Base-by-base conservation (phyloP, 1,139 yeast genomes). In the Geotrichum klebahnii region DNA sequence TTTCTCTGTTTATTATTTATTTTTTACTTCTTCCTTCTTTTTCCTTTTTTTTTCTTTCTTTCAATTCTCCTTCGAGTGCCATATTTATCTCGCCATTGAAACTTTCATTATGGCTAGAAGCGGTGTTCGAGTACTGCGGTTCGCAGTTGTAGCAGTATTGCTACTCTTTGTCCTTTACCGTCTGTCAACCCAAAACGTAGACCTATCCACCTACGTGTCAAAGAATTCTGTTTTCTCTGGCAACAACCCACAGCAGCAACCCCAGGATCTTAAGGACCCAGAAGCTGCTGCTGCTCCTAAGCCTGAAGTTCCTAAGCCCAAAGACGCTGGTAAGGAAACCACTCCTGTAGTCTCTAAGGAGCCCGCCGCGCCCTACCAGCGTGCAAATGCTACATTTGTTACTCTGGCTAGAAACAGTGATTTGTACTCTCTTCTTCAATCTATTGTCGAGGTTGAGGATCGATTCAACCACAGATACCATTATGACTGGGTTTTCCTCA, bases 401-500 rank as follows among this genome's bases (percentile, higher is more conserved):
- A 77, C 89, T 8, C 68, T 88, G 51, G 90, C 86, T 35, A 73
- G 94, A 56, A 85, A 87, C 65, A 64, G 71, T 12, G 96, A 88
- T 58, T 63, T 86, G 31, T 73, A 73, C 64, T 77, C 73, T 5
- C 67, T 86, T 50, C 64, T 82, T 16, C 74, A 72, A 46, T 79
- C 94, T 3, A 79, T 87, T 42, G 75, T 78, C 50, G 72, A 77
- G 46, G 77, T 85, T 33, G 90, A 87, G 68, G 82, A 79, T 60
- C 74, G 92, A 44, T 87, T 86, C 70, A 86, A 87, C 68, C 62
- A 70, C 52, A 68, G 76, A 50, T 83, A 67, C 65, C 77, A 81
- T 59, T 84, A 84, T 65, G 87, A 81, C 59, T 84, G 92, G 92
- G 81, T 82, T n/a, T 84, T 84, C 62, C 70, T 82, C 56, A 84